Evolutionary conservation across 2,329 filamentous ascomycete genomes (phyloP).

Genomic region (Fusarium xyrophilum): DNA sequence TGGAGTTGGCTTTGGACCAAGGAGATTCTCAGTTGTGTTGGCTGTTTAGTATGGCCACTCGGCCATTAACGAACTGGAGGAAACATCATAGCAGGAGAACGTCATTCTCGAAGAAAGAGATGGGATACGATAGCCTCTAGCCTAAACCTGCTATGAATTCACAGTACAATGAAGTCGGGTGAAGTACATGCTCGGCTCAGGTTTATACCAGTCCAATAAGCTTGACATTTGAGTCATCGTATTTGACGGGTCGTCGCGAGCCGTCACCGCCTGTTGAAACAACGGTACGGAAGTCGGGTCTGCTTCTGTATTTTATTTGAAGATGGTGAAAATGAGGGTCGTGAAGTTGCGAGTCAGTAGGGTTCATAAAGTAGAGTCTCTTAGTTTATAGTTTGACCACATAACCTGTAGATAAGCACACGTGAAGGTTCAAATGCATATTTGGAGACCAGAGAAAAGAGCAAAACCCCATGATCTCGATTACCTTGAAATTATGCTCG

Average conservation of each 20-base stretch:
- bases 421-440: background rate
- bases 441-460: constrained; percentile 9
- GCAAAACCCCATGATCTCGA: constrained; percentile 22
- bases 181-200: background rate
- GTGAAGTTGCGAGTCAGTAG: background rate
- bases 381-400: no score
- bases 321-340: background rate
- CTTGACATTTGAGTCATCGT: background rate
- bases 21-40: background rate
- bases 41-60: constrained; percentile 3
- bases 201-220: background rate
- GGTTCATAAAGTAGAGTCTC: background rate
- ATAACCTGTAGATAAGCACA: background rate
- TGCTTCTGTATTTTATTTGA: background rate
- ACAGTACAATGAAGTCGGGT: background rate
- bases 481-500: constrained; percentile 18
- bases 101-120: background rate
- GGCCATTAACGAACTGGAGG: background rate
- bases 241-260: constrained; percentile 3
- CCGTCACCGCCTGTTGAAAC: constrained; percentile 30
- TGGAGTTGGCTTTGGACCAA: background rate
- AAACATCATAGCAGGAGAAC: background rate
- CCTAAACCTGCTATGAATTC: background rate
- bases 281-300: constrained; percentile 12
- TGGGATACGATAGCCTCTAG: background rate